These are phyloP conservation scores for Albifimbria verrucaria DNA, from an alignment of 2,329 filamentous ascomycete genomes.

Conservation along the genomic window DNA sequence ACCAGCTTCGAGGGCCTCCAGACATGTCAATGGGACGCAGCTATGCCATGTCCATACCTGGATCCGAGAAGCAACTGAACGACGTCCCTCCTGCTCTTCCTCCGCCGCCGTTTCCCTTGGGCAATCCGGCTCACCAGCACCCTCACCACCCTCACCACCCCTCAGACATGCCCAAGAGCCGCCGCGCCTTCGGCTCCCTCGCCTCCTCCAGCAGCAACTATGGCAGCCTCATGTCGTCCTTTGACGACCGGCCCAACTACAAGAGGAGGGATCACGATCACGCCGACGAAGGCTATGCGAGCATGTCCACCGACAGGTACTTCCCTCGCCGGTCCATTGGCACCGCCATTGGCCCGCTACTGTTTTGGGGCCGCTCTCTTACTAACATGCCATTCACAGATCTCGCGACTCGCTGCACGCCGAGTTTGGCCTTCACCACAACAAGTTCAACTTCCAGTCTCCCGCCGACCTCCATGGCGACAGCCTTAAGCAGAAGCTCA, in stretches of 20 bases:
- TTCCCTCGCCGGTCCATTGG: constrained; percentile 6
- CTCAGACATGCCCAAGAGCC: constrained; percentile 23
- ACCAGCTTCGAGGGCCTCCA: constrained; percentile 19
- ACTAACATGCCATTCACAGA: constrained; percentile 21
- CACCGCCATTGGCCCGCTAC: no score
- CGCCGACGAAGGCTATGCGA: constrained; percentile 42
- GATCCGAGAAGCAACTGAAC: constrained; percentile 23
- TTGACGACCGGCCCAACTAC: constrained; percentile 31
- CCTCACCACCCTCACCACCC: constrained; percentile 4
- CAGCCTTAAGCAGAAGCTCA: constrained; percentile 54
- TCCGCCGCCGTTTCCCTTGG: constrained; percentile 38
- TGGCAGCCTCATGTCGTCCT: constrained; percentile 35
- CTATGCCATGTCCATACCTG: constrained; percentile 41
- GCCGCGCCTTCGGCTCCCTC: constrained; percentile 17
- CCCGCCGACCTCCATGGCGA: constrained; percentile 46
- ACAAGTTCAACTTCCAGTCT: constrained; percentile 44
- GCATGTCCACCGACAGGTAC: constrained; percentile 34
- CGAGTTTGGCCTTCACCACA: constrained; percentile 49
- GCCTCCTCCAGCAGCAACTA: constrained; percentile 31
- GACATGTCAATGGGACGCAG: constrained; percentile 29
- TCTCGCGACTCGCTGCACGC: constrained; percentile 39
- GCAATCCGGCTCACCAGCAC: constrained; percentile 23
- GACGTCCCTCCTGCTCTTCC: constrained; percentile 42
- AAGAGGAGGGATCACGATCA: constrained; percentile 27
- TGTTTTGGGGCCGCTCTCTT: no score